A percentile compares a stretch with the other conserved stretches of the same genome.
Conservation (phyloP, 176 grass and related monocot genomes). For the Triticum urartu region DNA sequence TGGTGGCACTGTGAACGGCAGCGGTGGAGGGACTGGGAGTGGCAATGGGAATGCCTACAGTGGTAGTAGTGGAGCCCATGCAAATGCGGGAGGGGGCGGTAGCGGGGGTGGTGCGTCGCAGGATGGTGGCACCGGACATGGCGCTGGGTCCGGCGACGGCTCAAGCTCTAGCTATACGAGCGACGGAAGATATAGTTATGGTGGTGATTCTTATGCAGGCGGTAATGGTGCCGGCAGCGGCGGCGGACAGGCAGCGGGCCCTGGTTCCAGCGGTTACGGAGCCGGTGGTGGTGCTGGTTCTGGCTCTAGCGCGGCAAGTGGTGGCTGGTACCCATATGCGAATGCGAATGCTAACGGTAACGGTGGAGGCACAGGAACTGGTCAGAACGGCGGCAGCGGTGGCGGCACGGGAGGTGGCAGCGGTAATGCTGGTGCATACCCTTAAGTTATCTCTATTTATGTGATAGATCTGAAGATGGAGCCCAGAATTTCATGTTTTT, state of each 20-base stretch:
- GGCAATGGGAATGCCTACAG: background rate
- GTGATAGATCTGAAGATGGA: background rate
- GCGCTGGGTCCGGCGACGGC: background rate
- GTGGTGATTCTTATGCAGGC: background rate
- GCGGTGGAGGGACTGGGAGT: background rate
- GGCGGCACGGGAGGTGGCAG: background rate
- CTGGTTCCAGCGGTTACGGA: background rate
- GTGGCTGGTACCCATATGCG: background rate
- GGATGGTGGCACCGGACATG: background rate
- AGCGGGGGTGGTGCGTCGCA: background rate
- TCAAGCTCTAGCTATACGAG: background rate
- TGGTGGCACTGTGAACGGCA: background rate
- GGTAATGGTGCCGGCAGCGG: background rate
- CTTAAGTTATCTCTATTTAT: background rate
- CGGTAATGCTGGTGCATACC: background rate
- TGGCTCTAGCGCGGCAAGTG: background rate
- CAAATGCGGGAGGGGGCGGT: background rate
- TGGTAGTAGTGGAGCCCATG: background rate
- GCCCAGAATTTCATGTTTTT: background rate
- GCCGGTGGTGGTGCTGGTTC: background rate
- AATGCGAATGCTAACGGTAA: constrained; percentile 10
- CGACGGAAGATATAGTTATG: background rate
- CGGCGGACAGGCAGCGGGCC: background rate
- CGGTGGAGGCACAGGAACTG: background rate
- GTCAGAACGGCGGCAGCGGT: constrained; percentile 4